These are phyloP conservation scores for Talaromyces sp. DNA, from an alignment of 2,329 filamentous ascomycete genomes.

Conservation along the genomic window DNA sequence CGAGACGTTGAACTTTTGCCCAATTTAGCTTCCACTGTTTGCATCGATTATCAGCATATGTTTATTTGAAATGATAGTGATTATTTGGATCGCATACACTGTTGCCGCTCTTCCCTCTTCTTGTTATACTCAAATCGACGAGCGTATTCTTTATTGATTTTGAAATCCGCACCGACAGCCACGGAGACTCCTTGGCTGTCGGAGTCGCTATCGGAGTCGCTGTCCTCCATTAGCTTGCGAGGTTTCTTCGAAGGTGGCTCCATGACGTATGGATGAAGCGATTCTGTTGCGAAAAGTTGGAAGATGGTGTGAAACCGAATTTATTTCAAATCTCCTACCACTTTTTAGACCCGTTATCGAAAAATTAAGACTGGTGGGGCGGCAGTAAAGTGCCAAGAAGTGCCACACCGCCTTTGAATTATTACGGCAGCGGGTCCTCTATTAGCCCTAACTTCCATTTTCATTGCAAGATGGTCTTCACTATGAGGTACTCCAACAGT, in stretches of 20 bases:
- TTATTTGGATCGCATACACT: slow-evolving; percentile 25
- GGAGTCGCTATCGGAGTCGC: slow-evolving; percentile 37
- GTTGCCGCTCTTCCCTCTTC: slow-evolving; percentile 81
- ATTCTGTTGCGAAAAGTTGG: background rate
- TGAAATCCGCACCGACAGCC: slow-evolving; percentile 50
- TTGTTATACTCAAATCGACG: slow-evolving; percentile 94
- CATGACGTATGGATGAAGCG: slow-evolving; percentile 27
- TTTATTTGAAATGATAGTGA: background rate
- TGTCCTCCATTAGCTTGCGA: slow-evolving; percentile 40
- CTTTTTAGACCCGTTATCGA: background rate
- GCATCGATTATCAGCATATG: background rate
- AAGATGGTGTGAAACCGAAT: background rate
- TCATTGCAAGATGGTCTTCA: background rate
- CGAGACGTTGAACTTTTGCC: slow-evolving; percentile 28
- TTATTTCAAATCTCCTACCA: background rate
- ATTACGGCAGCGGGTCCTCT: background rate
- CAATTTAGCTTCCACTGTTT: slow-evolving; percentile 20
- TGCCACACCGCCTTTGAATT: slow-evolving; percentile 7
- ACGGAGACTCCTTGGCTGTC: slow-evolving; percentile 40
- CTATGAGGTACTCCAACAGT: background rate
- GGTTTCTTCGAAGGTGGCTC: slow-evolving; percentile 42
- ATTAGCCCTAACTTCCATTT: background rate
- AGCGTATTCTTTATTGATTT: slow-evolving; percentile 88
- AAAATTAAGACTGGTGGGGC: slow-evolving; percentile 14
- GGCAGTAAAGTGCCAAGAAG: slow-evolving; percentile 4